These are phyloP conservation scores for Schrenkiella parvula DNA, from an alignment of 345 rosid species.

Conservation along the genomic window DNA sequence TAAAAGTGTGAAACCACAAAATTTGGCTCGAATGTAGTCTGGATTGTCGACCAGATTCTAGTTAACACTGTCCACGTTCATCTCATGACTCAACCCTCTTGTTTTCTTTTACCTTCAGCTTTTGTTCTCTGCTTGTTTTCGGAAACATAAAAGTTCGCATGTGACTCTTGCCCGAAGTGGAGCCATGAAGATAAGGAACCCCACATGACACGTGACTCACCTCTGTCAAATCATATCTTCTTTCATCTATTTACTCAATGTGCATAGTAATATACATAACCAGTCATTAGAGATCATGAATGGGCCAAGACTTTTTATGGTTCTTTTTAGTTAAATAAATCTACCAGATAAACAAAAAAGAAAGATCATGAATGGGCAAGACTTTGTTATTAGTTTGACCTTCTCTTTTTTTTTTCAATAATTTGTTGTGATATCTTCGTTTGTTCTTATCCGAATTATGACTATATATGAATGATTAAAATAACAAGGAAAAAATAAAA, in stretches of 20 bases:
- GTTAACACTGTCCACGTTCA: background rate
- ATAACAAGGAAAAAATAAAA: background rate
- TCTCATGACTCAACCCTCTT: background rate
- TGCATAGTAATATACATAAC: background rate
- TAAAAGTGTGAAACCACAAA: background rate
- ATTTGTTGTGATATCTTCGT: background rate
- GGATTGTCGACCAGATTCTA: conserved; percentile 7
- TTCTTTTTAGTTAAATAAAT: too few species aligned
- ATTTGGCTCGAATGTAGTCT: background rate
- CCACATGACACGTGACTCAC: conserved; percentile 5
- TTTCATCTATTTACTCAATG: background rate
- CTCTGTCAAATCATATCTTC: background rate
- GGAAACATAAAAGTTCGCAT: background rate
- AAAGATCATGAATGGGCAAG: background rate
- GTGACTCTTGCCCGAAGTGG: background rate
- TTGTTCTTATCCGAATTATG: background rate
- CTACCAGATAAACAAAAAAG: too few species aligned
- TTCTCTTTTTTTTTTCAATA: background rate
- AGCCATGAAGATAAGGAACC: background rate
- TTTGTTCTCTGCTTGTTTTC: background rate
- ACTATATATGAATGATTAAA: background rate
- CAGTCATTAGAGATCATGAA: background rate
- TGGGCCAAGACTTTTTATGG: background rate
- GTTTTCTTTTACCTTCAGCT: background rate
- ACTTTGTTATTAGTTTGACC: background rate